Base-by-base conservation (phyloP, 495 filamentous ascomycete genomes). In the Aspergillus wentii region DNA sequence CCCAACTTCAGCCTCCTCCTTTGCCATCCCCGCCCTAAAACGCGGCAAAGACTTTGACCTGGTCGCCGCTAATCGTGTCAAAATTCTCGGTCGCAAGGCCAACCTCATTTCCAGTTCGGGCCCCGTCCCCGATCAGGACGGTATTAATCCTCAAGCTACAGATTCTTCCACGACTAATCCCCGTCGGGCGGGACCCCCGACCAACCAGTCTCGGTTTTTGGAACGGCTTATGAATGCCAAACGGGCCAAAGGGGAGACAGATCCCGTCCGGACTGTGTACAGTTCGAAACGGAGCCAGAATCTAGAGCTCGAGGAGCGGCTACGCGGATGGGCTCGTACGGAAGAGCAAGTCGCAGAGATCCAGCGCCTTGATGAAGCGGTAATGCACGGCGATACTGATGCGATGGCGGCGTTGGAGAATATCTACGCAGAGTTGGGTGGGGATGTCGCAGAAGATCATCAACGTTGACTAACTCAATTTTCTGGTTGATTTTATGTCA, bases 61-160 rank as follows among this genome's bases (percentile, higher is more conserved):
- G 5, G 53, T 90, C 10, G 78, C 74, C 10, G 75, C 79, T 23
- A 79, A 77, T 48, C 61, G 59, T 27, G 66, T 72, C 18, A 74
- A 71, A 48, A 63, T 76, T 16, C 35, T 68, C 4, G 70, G 61
- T 22, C 63, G 64, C 38, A 69, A 67, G 23, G 58, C 64, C 8
- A 61, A 64, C 23, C 49, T 72, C 30, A 55, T 58, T 29, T 59
- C 66, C 9, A 61, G 52, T 34, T 44, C 49, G 1, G 54, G 47
- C 2, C 30, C 30, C 7, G 41, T n/a, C 32, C 33, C 38, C 27
- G 43, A 25, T 2, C 40, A 16, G 21, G 23, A 35, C n/a, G 3
- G 20, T 17, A 3, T 17, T 14, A 23, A 29, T 25, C 28, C 15
- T 11, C 14, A 15, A 14, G 19, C 17, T 10, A 17, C 27, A 18